Evolutionary conservation across 768 basidiomycete genomes (phyloP).

Genomic region (Trichaptum fuscoviolaceum): DNA sequence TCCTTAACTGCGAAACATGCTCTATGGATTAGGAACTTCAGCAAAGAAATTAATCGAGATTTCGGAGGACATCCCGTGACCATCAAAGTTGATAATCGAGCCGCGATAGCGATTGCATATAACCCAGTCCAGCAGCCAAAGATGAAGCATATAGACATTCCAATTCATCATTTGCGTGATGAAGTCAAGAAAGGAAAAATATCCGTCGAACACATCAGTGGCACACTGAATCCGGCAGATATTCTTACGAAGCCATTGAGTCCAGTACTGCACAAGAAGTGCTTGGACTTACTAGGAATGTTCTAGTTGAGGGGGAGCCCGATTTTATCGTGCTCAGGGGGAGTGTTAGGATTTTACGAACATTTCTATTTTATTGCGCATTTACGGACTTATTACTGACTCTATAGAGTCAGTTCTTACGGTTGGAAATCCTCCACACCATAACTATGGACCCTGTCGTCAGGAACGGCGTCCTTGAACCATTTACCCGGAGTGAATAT

Average conservation of each 20-base stretch:
- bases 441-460: too few species aligned
- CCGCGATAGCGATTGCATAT: conserved; percentile 24
- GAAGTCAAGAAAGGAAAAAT: conserved; percentile 17
- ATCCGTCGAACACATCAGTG: conserved; percentile 15
- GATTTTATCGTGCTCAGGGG: neutral
- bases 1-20: conserved; percentile 22
- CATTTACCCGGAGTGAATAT: too few species aligned
- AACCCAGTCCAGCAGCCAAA: conserved; percentile 25
- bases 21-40: conserved; percentile 16
- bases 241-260: conserved; percentile 14
- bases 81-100: conserved; percentile 22
- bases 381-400: too few species aligned
- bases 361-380: neutral
- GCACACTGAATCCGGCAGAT: conserved; percentile 20
- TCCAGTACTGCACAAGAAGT: neutral
- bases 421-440: too few species aligned
- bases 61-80: neutral
- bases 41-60: conserved; percentile 7
- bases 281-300: neutral
- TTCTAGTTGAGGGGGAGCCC: neutral
- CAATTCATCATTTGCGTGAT: conserved; percentile 30
- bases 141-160: conserved; percentile 35
- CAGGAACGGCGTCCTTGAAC: too few species aligned
- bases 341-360: neutral
- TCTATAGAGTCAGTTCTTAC: too few species aligned